Evolutionary conservation across 164 flowering plant genomes (phyloP).

Genomic region (Sedum album): DNA sequence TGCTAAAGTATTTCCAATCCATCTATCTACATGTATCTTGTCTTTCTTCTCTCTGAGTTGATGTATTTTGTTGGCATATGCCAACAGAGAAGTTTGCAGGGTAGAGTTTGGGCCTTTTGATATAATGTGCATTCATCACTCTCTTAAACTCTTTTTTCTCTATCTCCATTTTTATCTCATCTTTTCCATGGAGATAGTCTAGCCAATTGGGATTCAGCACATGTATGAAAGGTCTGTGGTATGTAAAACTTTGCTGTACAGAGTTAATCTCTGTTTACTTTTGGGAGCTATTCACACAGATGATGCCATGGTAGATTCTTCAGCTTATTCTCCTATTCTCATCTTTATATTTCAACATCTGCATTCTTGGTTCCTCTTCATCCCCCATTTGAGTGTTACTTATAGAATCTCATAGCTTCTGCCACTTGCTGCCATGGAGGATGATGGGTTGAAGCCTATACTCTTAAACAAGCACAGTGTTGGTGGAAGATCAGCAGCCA

Average conservation of each 20-base stretch:
- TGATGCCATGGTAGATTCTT: conserved; percentile 28
- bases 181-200: not conserved
- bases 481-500: conserved; percentile 10
- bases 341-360: too few species aligned
- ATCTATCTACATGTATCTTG: conserved; percentile 3
- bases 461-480: not conserved
- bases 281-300: conserved; percentile 21
- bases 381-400: conserved; percentile 17
- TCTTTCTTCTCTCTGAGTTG: conserved; percentile 3
- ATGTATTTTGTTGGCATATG: not conserved
- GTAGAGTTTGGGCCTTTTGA: conserved; percentile 7
- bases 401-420: conserved; percentile 1
- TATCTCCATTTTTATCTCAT: not conserved
- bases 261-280: conserved; percentile 11
- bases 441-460: not conserved
- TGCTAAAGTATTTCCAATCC: not conserved
- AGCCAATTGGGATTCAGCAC: not conserved
- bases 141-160: not conserved
- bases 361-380: conserved; percentile 11
- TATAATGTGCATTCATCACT: not conserved
- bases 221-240: not conserved
- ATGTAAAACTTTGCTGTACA: conserved; percentile 6
- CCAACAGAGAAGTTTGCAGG: conserved; percentile 4
- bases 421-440: not conserved
- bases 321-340: conserved; percentile 19